phyloP scores from a whole-genome alignment of 2,329 filamentous ascomycete species.

The Scedosporium minutisporum region DNA sequence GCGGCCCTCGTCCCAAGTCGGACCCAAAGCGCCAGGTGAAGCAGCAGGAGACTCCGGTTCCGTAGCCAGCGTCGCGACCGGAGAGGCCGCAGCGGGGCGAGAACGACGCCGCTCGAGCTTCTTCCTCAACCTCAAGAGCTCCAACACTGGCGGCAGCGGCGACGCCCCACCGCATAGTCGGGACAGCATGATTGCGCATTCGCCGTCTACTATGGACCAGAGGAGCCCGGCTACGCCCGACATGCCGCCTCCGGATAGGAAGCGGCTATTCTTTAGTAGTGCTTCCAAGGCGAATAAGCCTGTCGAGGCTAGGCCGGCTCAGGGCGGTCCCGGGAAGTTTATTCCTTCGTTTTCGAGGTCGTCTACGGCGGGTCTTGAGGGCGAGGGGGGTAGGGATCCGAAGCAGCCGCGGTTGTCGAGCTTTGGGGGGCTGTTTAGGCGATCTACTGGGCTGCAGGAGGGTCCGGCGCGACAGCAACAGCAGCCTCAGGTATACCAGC shows the following conservation, averaged over 20 bases:
- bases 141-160: neutral
- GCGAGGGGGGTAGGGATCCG: neutral
- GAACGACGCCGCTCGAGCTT: slow-evolving; percentile 29
- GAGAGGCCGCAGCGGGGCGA: slow-evolving; percentile 25
- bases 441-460: slow-evolving; percentile 14
- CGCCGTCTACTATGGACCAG: neutral
- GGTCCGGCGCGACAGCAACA: neutral
- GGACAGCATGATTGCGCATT: slow-evolving; percentile 1
- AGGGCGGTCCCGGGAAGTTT: slow-evolving; percentile 6
- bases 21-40: neutral
- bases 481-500: neutral
- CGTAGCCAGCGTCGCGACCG: slow-evolving; percentile 28
- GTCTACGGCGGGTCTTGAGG: slow-evolving; percentile 16
- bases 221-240: slow-evolving; percentile 8
- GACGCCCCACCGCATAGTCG: neutral
- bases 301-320: neutral
- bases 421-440: slow-evolving; percentile 15
- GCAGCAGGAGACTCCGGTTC: slow-evolving; percentile 26
- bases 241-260: slow-evolving; percentile 23
- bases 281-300: slow-evolving; percentile 9
- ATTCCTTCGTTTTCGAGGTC: slow-evolving; percentile 14
- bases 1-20: neutral
- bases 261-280: slow-evolving; percentile 28
- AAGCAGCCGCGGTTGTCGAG: neutral
- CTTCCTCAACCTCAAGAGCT: slow-evolving; percentile 20